phyloP scores from a whole-genome alignment of 352 stramenopile genomes.

The Phytophthora idaei region DNA sequence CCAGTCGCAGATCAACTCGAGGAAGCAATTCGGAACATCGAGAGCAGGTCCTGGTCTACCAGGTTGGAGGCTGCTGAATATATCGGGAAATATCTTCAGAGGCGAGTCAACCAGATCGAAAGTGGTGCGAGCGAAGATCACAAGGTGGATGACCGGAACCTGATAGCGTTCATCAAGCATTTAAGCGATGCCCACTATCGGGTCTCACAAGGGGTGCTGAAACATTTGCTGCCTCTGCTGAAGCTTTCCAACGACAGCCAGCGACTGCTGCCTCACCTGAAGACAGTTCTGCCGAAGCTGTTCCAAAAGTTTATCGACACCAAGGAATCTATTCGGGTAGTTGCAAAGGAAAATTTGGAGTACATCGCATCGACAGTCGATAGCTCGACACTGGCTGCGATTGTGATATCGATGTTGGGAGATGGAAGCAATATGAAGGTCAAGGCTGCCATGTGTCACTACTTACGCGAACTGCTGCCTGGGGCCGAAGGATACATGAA shows the following conservation, averaged over 20 bases:
- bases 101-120: conserved; percentile 15
- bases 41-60: conserved; percentile 67
- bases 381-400: conserved; percentile 43
- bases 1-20: conserved; percentile 50
- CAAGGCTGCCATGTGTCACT: conserved; percentile 71
- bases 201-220: conserved; percentile 71
- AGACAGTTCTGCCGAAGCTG: conserved; percentile 61
- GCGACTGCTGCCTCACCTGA: conserved; percentile 57
- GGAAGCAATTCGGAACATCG: conserved; percentile 52
- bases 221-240: conserved; percentile 59
- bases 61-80: conserved; percentile 67
- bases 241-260: conserved; percentile 43
- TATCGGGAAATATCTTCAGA: conserved; percentile 41
- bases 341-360: conserved; percentile 69
- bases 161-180: conserved; percentile 63
- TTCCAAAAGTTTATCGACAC: conserved; percentile 83
- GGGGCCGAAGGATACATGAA: conserved; percentile 59
- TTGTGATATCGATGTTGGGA: conserved; percentile 63
- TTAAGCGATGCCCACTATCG: conserved; percentile 77
- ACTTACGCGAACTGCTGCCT: conserved; percentile 63
- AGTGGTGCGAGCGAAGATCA: conserved; percentile 15
- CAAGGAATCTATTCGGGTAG: conserved; percentile 61
- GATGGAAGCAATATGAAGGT: conserved; percentile 86
- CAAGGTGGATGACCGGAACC: conserved; percentile 67
- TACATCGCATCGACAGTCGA: conserved; percentile 61